A percentile compares a stretch with the other conserved stretches of the same genome.
Conservation (phyloP, 208 protist species). For the Leishmania lainsoni region DNA sequence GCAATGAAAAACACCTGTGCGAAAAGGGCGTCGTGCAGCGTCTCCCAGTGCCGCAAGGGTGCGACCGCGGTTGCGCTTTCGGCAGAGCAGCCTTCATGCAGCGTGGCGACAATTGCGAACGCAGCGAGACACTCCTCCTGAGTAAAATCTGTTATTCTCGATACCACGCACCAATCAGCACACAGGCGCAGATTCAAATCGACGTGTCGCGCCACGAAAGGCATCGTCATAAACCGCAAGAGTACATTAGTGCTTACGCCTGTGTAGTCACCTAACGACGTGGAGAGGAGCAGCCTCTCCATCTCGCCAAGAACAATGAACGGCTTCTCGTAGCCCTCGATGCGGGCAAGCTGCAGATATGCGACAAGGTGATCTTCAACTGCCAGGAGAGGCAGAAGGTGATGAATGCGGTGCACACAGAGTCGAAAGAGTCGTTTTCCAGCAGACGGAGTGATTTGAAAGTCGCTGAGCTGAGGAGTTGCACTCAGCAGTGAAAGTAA, state of each 20-base stretch:
- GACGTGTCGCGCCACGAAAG: constrained; percentile 4
- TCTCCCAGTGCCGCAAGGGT: constrained; percentile 28
- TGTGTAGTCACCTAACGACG: constrained; percentile 15
- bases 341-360: constrained; percentile 34
- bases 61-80: constrained; percentile 17
- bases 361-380: constrained; percentile 44
- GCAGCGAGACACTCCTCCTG: constrained; percentile 29
- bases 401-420: constrained; percentile 53
- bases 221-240: constrained; percentile 36
- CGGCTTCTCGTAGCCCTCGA: constrained; percentile 37
- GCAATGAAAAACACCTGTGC: constrained; percentile 52
- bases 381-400: constrained; percentile 42
- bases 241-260: constrained; percentile 21
- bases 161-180: constrained; percentile 11
- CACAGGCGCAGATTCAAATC: constrained; percentile 20
- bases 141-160: constrained; percentile 28
- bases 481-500: constrained; percentile 38
- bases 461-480: constrained; percentile 6
- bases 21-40: constrained; percentile 58
- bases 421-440: constrained; percentile 41
- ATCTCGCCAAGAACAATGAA: constrained; percentile 62
- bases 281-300: constrained; percentile 31
- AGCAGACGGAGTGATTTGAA: constrained; percentile 7
- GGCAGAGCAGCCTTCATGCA: constrained; percentile 15
- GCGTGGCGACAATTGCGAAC: constrained; percentile 16